Base-by-base conservation (phyloP, 23 red algal species). In the Cyanidium caldarium region DNA sequence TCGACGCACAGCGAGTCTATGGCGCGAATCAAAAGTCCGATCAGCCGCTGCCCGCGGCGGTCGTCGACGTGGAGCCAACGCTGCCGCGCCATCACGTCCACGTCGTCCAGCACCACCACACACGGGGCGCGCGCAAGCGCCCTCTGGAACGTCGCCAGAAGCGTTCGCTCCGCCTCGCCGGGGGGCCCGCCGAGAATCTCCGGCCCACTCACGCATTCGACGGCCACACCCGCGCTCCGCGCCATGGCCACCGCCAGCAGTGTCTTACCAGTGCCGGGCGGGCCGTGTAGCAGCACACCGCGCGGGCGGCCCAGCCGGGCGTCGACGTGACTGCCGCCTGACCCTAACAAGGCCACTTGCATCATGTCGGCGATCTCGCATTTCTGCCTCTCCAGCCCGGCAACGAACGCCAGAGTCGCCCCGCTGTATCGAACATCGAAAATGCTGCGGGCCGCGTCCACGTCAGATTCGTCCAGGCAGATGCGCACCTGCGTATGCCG, bases 181-280 rank as follows among this genome's bases (percentile, higher is more conserved):
- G 65, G 46, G 2, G 29, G 57, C 37, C 70, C 68, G 12, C 77
- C 72, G 31, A 77, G 17, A 20, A 89, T 37, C 39, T 76, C 38
- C 3, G 66, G 69, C 3, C 71, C 72, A n/a, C 38, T 58, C 35
- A 85, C 29, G 0, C 77, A 37, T 40, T 85, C 81, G 10, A 85
- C 30, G 35, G 45, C 33, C 35, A 51, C 65, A 2, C 45, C 46
- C n/a, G n/a, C n/a, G n/a, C n/a, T n/a, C n/a, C n/a, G n/a, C n/a
- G 91, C 83, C 23, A 87, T 80, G 1, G 91, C 91, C 37, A 77
- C 43, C 38, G 91, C 91, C 13, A 96, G 74, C 30, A 96, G 46
- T 2, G 91, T 96, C 65, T 96, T 96, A 34, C 91, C 85, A 66
- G 77, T 82, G 38, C 91, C 91, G 1, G 91, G 91, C 33, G 91